Evolutionary conservation across 352 stramenopile genomes (phyloP).

Genomic region (Phytopythium mirpurense): DNA sequence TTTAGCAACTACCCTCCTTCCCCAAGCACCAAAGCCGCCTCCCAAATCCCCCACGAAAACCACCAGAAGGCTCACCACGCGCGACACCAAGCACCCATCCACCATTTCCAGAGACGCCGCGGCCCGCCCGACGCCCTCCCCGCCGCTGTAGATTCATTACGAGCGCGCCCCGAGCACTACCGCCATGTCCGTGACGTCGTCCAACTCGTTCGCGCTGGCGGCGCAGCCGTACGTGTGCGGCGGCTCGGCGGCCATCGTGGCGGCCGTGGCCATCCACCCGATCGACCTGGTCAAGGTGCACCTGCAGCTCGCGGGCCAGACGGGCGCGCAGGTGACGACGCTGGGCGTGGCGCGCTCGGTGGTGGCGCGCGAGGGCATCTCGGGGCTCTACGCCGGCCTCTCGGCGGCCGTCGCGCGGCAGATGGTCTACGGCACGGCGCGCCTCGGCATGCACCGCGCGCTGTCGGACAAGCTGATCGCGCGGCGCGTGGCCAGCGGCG

Average conservation of each 20-base stretch:
- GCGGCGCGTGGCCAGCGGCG: conserved; percentile 58
- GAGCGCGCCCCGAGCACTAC: background rate
- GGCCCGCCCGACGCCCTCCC: background rate
- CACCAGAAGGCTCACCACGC: background rate
- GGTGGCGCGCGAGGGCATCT: conserved; percentile 73
- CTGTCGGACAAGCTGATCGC: conserved; percentile 77
- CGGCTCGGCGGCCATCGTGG: conserved; percentile 66
- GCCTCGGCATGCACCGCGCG: conserved; percentile 81
- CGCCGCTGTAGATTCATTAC: background rate
- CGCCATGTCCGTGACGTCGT: conserved; percentile 19
- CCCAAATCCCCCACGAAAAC: conserved; percentile 1
- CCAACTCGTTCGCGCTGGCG: conserved; percentile 41
- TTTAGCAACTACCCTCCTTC: conserved; percentile 2
- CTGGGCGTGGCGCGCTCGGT: conserved; percentile 75
- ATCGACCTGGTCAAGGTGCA: conserved; percentile 91
- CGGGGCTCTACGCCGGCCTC: conserved; percentile 79
- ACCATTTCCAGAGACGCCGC: conserved; percentile 1
- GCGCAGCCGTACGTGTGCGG: conserved; percentile 81
- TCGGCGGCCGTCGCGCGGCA: conserved; percentile 77
- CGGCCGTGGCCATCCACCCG: conserved; percentile 81
- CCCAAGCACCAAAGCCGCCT: conserved; percentile 13
- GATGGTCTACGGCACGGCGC: conserved; percentile 84
- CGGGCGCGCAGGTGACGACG: conserved; percentile 65
- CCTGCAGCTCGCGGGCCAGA: conserved; percentile 82
- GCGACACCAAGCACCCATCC: conserved; percentile 1